Conservation (phyloP, 2,329 filamentous ascomycete species). For the Zasmidium angulare region DNA sequence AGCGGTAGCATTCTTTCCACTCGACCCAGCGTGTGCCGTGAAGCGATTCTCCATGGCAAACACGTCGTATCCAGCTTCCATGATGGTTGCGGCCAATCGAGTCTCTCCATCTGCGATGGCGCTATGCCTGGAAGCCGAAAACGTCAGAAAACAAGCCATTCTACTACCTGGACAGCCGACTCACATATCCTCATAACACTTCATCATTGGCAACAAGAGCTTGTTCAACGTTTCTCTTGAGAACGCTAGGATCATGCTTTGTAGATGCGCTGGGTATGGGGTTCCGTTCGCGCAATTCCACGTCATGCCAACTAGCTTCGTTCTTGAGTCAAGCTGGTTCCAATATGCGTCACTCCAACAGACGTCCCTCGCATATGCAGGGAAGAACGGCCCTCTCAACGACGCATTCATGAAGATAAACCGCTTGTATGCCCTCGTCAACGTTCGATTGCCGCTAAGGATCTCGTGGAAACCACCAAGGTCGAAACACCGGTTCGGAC, state of each 20-base stretch:
- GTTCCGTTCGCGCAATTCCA: conserved; percentile 19
- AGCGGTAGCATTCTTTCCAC: conserved; percentile 7
- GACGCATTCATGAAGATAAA: conserved; percentile 20
- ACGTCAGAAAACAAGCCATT: neutral
- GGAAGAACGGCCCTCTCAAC: conserved; percentile 17
- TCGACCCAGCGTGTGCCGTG: conserved; percentile 12
- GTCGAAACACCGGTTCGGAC: conserved; percentile 19
- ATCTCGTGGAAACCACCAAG: conserved; percentile 18
- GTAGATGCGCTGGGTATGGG: conserved; percentile 13
- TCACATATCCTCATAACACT: conserved; percentile 16
- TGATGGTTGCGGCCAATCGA: conserved; percentile 2
- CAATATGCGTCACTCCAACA: conserved; percentile 24
- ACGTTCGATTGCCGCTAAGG: neutral
- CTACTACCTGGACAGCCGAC: neutral
- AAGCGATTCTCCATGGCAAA: conserved; percentile 19
- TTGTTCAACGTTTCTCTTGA: neutral
- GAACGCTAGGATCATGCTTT: conserved; percentile 20
- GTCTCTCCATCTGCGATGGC: conserved; percentile 16
- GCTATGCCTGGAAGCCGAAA: neutral
- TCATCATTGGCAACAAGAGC: conserved; percentile 13
- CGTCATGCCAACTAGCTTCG: conserved; percentile 14
- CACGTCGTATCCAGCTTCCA: conserved; percentile 13
- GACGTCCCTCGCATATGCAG: conserved; percentile 8
- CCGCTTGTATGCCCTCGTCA: conserved; percentile 13
- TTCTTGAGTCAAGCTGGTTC: conserved; percentile 14